Conservation (phyloP, 495 filamentous ascomycete genomes). For the Penicillium tannophilum region DNA sequence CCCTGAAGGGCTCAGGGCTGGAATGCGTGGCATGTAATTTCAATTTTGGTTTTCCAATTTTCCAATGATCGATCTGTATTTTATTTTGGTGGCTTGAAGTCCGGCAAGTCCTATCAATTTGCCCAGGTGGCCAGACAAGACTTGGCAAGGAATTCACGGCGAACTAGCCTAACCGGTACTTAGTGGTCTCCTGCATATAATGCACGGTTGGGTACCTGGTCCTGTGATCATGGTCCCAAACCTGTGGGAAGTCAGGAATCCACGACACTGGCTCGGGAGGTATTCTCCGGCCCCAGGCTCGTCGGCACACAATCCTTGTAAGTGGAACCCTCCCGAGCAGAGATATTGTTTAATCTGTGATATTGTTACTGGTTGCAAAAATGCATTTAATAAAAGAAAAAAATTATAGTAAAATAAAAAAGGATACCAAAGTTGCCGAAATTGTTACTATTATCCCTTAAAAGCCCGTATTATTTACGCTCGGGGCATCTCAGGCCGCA, state of each 20-base stretch:
- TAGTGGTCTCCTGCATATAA: slow-evolving; percentile 12
- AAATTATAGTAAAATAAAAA: background rate
- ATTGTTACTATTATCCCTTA: too few species aligned
- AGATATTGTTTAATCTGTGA: background rate
- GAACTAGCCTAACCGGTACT: slow-evolving; percentile 16
- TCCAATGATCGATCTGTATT: background rate
- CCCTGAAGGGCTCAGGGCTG: background rate
- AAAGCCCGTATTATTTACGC: background rate
- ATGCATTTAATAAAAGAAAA: background rate
- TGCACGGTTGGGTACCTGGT: slow-evolving; percentile 8
- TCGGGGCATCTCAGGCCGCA: background rate
- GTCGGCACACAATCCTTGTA: slow-evolving; percentile 2
- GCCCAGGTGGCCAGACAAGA: background rate
- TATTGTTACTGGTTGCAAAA: too few species aligned
- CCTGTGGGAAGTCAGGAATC: background rate
- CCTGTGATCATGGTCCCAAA: slow-evolving; percentile 21
- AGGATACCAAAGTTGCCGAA: too few species aligned
- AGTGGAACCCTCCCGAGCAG: slow-evolving; percentile 6
- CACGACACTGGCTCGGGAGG: slow-evolving; percentile 4
- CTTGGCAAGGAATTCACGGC: slow-evolving; percentile 12
- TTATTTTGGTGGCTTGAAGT: background rate
- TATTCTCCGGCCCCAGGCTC: slow-evolving; percentile 5
- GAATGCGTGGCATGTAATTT: background rate
- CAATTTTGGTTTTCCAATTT: background rate
- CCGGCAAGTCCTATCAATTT: background rate